Percentiles rank a stretch among this genome's conserved stretches.
phyloP scores from a whole-genome alignment of 805 yeast genomes.

The Wickerhamiella azyma region DNA sequence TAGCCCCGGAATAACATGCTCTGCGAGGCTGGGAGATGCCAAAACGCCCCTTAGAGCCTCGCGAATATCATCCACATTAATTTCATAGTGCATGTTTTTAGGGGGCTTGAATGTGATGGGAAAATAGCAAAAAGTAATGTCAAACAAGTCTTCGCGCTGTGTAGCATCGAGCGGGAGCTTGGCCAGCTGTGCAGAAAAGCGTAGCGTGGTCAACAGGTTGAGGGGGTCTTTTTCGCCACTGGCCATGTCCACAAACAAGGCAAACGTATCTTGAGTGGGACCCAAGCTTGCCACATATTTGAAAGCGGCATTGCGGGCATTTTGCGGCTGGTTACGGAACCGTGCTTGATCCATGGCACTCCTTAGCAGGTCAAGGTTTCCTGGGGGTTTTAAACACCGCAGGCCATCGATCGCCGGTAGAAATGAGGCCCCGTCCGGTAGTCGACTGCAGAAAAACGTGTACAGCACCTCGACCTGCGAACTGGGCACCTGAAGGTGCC shows the following conservation, averaged over 20 bases:
- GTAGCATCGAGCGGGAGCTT: conserved; percentile 29
- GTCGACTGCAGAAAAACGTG: conserved; percentile 47
- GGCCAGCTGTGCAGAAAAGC: conserved; percentile 38
- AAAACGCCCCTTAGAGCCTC: conserved; percentile 40
- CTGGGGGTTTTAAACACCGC: conserved; percentile 33
- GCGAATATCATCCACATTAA: conserved; percentile 63
- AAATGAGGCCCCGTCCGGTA: conserved; percentile 48
- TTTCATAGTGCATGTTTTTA: conserved; percentile 69
- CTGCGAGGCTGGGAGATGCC: conserved; percentile 55
- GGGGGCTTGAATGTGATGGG: conserved; percentile 95
- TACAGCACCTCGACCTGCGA: conserved; percentile 26
- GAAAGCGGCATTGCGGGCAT: conserved; percentile 42
- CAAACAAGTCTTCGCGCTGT: conserved; percentile 60
- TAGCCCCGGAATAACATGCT: conserved; percentile 62
- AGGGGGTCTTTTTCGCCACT: conserved; percentile 91
- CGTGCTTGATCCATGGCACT: conserved; percentile 12
- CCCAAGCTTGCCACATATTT: conserved; percentile 26
- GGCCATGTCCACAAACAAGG: conserved; percentile 51
- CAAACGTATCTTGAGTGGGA: conserved; percentile 1
- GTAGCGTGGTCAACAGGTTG: conserved; percentile 61
- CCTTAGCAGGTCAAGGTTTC: conserved; percentile 32
- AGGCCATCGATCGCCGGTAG: conserved; percentile 43
- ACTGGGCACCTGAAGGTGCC: conserved; percentile 24
- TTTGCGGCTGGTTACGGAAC: conserved; percentile 19
- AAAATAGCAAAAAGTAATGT: conserved; percentile 83